These are phyloP conservation scores for Alopecurus myosuroides DNA, from an alignment of 176 grass and related monocot genomes.

Conservation along the genomic window DNA sequence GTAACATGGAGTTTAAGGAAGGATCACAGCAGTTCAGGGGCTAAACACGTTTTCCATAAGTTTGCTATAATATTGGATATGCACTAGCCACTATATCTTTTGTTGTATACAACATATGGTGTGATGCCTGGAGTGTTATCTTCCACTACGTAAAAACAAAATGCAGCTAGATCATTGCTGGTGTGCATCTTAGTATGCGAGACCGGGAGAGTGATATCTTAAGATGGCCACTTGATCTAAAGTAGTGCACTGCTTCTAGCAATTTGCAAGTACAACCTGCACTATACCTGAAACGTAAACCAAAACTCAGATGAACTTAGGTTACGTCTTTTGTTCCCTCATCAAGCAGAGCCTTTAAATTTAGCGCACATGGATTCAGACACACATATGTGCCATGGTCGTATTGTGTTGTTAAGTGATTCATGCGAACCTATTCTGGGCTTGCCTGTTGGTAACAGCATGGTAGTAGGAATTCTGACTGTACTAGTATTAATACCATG, in stretches of 20 bases:
- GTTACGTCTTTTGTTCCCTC: neutral
- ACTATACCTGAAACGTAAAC: neutral
- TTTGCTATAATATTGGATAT: neutral
- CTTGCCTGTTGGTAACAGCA: neutral
- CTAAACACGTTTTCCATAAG: neutral
- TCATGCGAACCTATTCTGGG: neutral
- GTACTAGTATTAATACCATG: neutral
- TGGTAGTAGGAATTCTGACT: neutral
- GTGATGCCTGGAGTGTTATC: too few relatives aligned
- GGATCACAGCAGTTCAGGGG: neutral
- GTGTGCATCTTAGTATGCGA: neutral
- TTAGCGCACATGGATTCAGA: neutral
- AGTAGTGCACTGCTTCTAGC: neutral
- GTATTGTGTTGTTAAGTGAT: neutral
- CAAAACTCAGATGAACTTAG: neutral
- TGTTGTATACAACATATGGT: too few relatives aligned
- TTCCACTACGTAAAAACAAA: neutral
- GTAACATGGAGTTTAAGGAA: neutral
- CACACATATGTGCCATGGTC: neutral
- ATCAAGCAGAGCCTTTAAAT: constrained; percentile 4
- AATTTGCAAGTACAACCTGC: neutral
- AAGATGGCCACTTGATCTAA: neutral
- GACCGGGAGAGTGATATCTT: neutral
- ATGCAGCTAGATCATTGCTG: neutral
- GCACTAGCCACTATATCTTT: neutral